phyloP scores from a whole-genome alignment of 2,329 filamentous ascomycete species.

The Hypocrella siamensis region DNA sequence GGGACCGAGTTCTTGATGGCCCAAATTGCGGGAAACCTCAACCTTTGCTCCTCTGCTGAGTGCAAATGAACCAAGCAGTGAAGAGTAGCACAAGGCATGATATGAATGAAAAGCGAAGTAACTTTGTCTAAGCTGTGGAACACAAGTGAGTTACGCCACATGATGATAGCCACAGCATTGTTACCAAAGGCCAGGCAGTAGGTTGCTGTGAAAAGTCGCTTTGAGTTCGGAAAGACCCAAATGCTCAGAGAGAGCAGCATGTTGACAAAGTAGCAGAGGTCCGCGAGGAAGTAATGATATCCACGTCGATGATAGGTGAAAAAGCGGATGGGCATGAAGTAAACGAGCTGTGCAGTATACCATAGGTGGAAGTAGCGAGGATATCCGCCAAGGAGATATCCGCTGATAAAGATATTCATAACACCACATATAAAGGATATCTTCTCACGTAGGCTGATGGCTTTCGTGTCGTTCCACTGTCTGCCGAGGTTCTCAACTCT shows the following conservation, averaged over 20 bases:
- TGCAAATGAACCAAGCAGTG: constrained; percentile 85
- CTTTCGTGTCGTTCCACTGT: constrained; percentile 80
- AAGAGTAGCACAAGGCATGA: constrained; percentile 91
- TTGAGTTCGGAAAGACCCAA: constrained; percentile 82
- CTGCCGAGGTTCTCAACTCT: constrained; percentile 77
- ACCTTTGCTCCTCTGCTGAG: constrained; percentile 44
- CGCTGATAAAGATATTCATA: constrained; percentile 93
- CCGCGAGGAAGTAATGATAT: constrained; percentile 93
- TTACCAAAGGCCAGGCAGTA: constrained; percentile 93
- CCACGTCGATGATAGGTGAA: constrained; percentile 83
- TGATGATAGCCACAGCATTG: constrained; percentile 92
- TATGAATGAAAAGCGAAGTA: constrained; percentile 95
- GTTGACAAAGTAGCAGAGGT: constrained; percentile 98
- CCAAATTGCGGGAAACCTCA: constrained; percentile 72
- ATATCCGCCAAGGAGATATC: constrained; percentile 76
- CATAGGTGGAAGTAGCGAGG: constrained; percentile 82
- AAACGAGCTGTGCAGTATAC: constrained; percentile 77
- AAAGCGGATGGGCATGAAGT: constrained; percentile 94
- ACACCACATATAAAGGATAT: constrained; percentile 91
- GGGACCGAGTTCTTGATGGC: constrained; percentile 55
- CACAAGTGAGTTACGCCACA: constrained; percentile 98
- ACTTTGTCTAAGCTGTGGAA: constrained; percentile 99
- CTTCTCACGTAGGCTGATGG: constrained; percentile 83
- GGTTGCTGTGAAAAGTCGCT: constrained; percentile 78
- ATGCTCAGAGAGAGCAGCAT: constrained; percentile 65